Evolutionary conservation across 2,329 filamentous ascomycete genomes (phyloP), one percentile per base, ranked within the genome.

Genomic region (Aspergillus pseudoglaucus): DNA sequence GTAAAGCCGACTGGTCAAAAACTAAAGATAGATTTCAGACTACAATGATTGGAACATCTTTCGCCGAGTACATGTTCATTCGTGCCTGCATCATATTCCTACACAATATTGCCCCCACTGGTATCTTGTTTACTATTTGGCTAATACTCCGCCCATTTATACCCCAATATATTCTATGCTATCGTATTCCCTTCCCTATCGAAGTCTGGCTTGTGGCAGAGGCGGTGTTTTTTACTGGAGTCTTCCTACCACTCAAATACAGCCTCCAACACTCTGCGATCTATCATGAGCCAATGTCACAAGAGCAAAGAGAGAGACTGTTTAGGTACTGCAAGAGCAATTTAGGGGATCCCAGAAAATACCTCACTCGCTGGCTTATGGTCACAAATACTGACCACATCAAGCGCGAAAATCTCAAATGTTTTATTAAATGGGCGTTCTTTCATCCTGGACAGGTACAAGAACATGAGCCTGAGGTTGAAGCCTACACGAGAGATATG

Each of bases 341-440:
- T 48, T 45, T 51, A 32, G 42, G 45, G 35, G 47, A 48, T 52
- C 68, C 73, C 0, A 76, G 80, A 46, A 64, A 64, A 18, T 88
- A 85, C 57, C 54, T 88, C 38, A 72, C 69, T 43, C 72, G 74
- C 50, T 88, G 85, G 85, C 87, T 87, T 53, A 70, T 82, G n/a
- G 80, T 78, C 27, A 80, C 83, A 1, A 69, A 76, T 8, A 48
- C 71, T 1, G 62, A 70, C 15, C 80, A 84, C 30, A 80, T 88
- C 47, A 73, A 76, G 40, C 71, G 77, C n/a, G 82, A 87, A n/a
- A 86, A 88, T 57, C 65, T 87, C 45, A 76, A 74, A 54, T 81
- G 85, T 52, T 87, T 86, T 55, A 63, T 85, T 18, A 70, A 78
- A 7, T 88, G 85, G 85, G 83, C 80, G 1, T 81, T 88, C 57